Conservation (phyloP, 345 rosid genomes). For the Arabidopsis arenosa region DNA sequence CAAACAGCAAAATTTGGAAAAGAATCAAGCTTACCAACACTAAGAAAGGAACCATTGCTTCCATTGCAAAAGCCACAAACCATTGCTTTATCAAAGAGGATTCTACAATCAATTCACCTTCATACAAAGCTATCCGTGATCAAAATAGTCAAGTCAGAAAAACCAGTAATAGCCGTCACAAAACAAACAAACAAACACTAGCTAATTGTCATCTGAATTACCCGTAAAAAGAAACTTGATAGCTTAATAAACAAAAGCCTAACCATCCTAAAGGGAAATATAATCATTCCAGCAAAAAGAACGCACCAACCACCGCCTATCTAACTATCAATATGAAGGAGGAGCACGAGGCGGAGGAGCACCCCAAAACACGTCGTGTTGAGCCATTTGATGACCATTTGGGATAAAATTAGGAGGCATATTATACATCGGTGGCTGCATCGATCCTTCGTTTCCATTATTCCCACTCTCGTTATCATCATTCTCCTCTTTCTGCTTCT, state of each 20-base stretch:
- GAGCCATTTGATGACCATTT: slow-evolving; percentile 74
- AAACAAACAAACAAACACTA: slow-evolving; percentile 39
- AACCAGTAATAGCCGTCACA: slow-evolving; percentile 31
- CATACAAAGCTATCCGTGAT: slow-evolving; percentile 28
- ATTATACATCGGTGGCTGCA: slow-evolving; percentile 59
- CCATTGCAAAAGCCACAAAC: slow-evolving; percentile 32
- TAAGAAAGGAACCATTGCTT: background rate
- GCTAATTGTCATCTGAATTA: slow-evolving; percentile 36
- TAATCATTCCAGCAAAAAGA: slow-evolving; percentile 31
- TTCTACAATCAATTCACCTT: slow-evolving; percentile 32
- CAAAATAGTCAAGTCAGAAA: slow-evolving; percentile 31
- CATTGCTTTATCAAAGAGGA: slow-evolving; percentile 18
- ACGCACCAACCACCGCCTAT: slow-evolving; percentile 21
- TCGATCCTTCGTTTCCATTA: slow-evolving; percentile 48
- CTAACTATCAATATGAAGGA: slow-evolving; percentile 52
- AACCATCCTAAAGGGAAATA: slow-evolving; percentile 27
- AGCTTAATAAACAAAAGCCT: slow-evolving; percentile 38
- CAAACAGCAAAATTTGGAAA: background rate
- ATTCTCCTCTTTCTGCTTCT: slow-evolving; percentile 51
- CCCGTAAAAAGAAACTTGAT: slow-evolving; percentile 16
- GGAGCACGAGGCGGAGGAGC: slow-evolving; percentile 73
- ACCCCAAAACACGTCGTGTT: slow-evolving; percentile 81
- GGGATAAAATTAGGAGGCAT: slow-evolving; percentile 70
- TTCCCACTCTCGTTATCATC: slow-evolving; percentile 37
- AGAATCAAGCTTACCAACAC: slow-evolving; percentile 13